Evolutionary conservation across 805 yeast species (phyloP).

Genomic region (Starmerella floricola): DNA sequence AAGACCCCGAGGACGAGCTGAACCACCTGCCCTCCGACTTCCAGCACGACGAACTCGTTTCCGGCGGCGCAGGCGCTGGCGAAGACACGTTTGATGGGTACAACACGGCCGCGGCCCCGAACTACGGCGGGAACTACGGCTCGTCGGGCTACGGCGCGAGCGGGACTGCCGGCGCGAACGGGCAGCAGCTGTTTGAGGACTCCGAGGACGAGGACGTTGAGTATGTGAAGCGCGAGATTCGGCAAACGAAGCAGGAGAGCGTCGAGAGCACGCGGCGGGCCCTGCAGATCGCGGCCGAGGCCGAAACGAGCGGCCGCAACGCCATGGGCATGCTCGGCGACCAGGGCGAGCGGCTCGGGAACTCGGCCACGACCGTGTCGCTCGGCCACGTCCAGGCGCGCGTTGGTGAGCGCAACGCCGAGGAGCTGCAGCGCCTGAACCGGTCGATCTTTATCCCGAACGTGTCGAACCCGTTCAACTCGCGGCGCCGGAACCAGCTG

Average conservation of each 20-base stretch:
- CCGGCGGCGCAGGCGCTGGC: not conserved
- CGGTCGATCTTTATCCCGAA: constrained; percentile 71
- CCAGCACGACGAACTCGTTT: constrained; percentile 1
- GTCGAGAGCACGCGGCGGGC: constrained; percentile 78
- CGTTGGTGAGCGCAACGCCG: constrained; percentile 71
- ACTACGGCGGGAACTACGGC: no score
- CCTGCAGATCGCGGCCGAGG: constrained; percentile 55
- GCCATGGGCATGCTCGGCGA: constrained; percentile 86
- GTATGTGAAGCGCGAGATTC: constrained; percentile 66
- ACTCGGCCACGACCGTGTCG: constrained; percentile 64
- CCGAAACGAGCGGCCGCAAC: constrained; percentile 63
- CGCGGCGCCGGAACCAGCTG: constrained; percentile 58
- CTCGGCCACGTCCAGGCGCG: constrained; percentile 70
- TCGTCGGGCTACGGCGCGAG: constrained; percentile 3
- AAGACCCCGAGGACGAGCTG: constrained; percentile 17
- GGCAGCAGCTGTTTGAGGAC: constrained; percentile 18
- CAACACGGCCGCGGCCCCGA: no score
- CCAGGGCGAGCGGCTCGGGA: constrained; percentile 77
- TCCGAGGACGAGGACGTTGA: constrained; percentile 79
- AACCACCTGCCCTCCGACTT: constrained; percentile 19
- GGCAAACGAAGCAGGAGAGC: constrained; percentile 77
- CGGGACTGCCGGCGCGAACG: constrained; percentile 1
- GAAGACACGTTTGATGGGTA: not conserved
- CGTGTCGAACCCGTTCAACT: constrained; percentile 79
- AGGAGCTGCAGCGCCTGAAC: constrained; percentile 64